Percentiles rank a stretch among this genome's conserved stretches.
Evolutionary conservation across 768 basidiomycete species (phyloP).

Genomic region (Paxillus ammoniavirescens): DNA sequence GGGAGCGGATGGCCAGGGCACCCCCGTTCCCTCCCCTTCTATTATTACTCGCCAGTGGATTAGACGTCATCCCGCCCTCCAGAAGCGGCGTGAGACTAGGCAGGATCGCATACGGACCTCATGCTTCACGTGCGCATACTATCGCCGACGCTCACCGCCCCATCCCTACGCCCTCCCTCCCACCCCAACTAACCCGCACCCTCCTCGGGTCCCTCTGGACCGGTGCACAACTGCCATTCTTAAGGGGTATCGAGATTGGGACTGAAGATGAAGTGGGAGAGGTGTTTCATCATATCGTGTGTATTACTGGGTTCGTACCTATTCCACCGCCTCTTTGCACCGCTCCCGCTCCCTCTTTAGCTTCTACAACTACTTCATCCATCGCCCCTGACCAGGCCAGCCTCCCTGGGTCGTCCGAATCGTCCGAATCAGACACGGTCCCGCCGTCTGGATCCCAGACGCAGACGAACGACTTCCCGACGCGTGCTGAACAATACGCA

Average conservation of each 20-base stretch:
- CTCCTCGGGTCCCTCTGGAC: constrained; percentile 19
- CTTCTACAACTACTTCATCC: no score
- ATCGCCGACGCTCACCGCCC: no score
- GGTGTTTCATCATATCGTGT: constrained; percentile 42
- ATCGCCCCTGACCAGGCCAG: no score
- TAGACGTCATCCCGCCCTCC: constrained; percentile 16
- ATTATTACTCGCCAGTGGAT: constrained; percentile 21
- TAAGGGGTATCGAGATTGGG: constrained; percentile 20
- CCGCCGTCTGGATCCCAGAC: not conserved
- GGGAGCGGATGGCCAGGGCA: constrained; percentile 26
- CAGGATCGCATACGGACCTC: constrained; percentile 20
- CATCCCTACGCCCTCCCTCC: constrained; percentile 30
- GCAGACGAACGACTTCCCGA: constrained; percentile 16
- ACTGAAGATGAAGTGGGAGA: constrained; percentile 32
- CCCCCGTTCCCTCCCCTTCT: constrained; percentile 33
- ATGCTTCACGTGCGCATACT: not conserved
- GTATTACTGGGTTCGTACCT: constrained; percentile 43
- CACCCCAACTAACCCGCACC: constrained; percentile 31
- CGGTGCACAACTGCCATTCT: constrained; percentile 12
- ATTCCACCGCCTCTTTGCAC: constrained; percentile 16
- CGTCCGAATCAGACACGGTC: not conserved
- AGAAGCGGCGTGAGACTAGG: constrained; percentile 20
- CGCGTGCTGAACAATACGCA: constrained; percentile 11
- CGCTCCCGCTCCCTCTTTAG: no score
- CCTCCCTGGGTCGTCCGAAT: no score